Evolutionary conservation across 176 grass and related monocot species (phyloP).

Genomic region (Triticum urartu): DNA sequence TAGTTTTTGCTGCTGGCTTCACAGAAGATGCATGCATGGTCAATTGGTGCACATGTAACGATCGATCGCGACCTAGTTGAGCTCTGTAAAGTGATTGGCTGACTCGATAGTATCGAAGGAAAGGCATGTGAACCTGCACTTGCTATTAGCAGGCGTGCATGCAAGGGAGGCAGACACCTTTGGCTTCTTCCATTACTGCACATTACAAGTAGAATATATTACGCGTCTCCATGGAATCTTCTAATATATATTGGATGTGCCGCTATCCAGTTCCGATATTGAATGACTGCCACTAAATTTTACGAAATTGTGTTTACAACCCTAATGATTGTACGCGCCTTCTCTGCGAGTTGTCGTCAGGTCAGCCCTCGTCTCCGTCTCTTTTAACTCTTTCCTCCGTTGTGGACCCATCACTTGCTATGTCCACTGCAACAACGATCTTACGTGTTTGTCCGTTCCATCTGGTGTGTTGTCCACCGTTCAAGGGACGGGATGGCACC

Average conservation of each 20-base stretch:
- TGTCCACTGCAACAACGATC: too few relatives aligned
- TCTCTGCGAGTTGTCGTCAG: too few relatives aligned
- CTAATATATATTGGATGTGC: not conserved
- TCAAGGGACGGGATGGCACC: too few relatives aligned
- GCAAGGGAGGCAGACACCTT: not conserved
- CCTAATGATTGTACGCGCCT: too few relatives aligned
- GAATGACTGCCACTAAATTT: too few relatives aligned
- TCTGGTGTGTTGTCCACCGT: too few relatives aligned
- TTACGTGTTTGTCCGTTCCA: too few relatives aligned
- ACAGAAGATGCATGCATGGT: not conserved
- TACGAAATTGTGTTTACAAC: too few relatives aligned
- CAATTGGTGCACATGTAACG: not conserved
- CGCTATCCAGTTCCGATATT: too few relatives aligned
- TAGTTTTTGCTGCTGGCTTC: not conserved
- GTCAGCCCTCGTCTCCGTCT: too few relatives aligned
- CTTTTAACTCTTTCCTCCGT: too few relatives aligned
- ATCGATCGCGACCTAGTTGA: not conserved
- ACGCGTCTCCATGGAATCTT: not conserved
- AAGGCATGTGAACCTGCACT: slow-evolving; percentile 14
- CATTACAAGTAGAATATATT: not conserved
- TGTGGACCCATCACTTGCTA: too few relatives aligned
- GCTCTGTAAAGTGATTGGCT: not conserved
- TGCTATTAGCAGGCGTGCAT: not conserved
- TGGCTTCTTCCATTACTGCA: not conserved
- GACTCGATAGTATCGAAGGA: not conserved